phyloP scores from a whole-genome alignment of 345 rosid genomes.

The Gossypium ekmanianum region DNA sequence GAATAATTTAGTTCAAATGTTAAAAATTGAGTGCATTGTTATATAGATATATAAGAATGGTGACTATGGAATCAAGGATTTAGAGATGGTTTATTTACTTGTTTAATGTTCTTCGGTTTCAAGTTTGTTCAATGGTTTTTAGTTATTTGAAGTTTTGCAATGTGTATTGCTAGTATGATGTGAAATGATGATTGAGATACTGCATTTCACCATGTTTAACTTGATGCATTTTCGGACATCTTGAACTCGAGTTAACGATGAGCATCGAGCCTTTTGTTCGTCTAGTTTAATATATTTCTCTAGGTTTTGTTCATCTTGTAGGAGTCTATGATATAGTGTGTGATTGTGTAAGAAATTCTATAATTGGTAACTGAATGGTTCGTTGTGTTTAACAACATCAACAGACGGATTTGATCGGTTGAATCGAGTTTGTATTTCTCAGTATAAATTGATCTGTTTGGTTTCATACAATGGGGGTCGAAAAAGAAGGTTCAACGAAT shows the following conservation, averaged over 20 bases:
- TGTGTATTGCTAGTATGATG: not conserved
- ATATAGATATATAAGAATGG: no score
- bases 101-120: not conserved
- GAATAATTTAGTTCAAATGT: no score
- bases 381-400: conserved; percentile 11
- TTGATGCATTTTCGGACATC: not conserved
- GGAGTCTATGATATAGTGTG: not conserved
- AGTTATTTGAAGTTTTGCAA: not conserved
- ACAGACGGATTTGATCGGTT: conserved; percentile 26
- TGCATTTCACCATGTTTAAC: not conserved
- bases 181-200: not conserved
- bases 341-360: conserved; percentile 9
- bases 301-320: not conserved
- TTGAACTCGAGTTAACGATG: not conserved
- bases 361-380: conserved; percentile 8
- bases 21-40: no score
- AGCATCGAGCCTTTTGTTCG: not conserved
- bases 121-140: not conserved
- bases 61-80: not conserved
- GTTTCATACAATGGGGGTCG: conserved; percentile 47
- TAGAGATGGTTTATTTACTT: not conserved
- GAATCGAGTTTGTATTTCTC: conserved; percentile 9
- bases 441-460: conserved; percentile 11
- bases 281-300: not conserved
- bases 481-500: conserved; percentile 53